phyloP scores from a whole-genome alignment of 768 basidiomycete species.

The Phallus indusiatus region DNA sequence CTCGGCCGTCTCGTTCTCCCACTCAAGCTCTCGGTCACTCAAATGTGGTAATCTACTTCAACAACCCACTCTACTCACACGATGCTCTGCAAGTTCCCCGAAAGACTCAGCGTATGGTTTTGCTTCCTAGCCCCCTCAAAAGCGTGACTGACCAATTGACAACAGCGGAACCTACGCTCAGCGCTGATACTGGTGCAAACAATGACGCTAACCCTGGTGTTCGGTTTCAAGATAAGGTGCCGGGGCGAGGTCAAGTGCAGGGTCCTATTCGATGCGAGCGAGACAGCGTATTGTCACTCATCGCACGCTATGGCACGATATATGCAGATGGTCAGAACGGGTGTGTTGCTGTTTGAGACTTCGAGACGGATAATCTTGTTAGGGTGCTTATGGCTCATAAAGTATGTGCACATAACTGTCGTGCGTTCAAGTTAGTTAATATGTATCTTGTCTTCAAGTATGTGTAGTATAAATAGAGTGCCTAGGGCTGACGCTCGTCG shows the following conservation, averaged over 20 bases:
- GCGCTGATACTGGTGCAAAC: no score
- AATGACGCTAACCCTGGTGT: no score
- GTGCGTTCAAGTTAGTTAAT: no score
- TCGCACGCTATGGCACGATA: conserved; percentile 64
- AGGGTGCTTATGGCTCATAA: conserved; percentile 82
- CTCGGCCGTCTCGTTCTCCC: conserved; percentile 32
- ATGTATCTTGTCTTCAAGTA: no score
- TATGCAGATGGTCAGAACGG: conserved; percentile 95
- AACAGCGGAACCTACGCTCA: no score
- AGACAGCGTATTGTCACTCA: conserved; percentile 77
- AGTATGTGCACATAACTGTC: no score
- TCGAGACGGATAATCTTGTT: conserved; percentile 78
- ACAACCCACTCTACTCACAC: background rate
- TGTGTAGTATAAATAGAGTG: no score
- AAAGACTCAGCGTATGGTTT: no score
- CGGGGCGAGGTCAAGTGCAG: conserved; percentile 69
- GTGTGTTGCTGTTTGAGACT: conserved; percentile 85
- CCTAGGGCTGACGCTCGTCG: no score
- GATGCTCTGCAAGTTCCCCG: conserved; percentile 45
- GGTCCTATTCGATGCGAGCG: no score
- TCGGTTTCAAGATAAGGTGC: conserved; percentile 49
- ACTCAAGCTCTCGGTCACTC: background rate
- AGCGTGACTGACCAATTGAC: no score
- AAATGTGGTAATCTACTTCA: background rate
- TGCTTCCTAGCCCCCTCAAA: no score